Percentiles rank a stretch among this genome's conserved stretches.
These are phyloP conservation scores for Alternaria tenuissima DNA, from an alignment of 2,329 filamentous ascomycete genomes.

Conservation along the genomic window DNA sequence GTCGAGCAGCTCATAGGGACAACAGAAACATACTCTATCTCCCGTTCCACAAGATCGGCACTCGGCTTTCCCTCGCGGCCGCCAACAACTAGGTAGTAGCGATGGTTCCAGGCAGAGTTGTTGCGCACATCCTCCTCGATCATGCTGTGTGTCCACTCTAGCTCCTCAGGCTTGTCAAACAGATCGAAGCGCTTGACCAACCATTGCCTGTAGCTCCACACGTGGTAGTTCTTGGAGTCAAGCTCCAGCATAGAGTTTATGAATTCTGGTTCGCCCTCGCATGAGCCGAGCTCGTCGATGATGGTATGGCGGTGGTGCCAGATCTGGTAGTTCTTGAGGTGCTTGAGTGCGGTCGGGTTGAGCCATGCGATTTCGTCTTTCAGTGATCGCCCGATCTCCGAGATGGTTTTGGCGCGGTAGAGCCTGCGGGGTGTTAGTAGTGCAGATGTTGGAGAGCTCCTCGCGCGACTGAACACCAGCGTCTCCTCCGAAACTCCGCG, in stretches of 20 bases:
- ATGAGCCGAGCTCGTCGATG: constrained; percentile 66
- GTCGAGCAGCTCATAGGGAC: constrained; percentile 11
- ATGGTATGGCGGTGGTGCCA: constrained; percentile 74
- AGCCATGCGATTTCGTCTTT: constrained; percentile 83
- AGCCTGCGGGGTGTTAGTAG: constrained; percentile 61
- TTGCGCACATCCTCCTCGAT: constrained; percentile 86
- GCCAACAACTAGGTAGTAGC: constrained; percentile 90
- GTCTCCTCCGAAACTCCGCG: constrained; percentile 9
- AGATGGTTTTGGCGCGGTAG: constrained; percentile 83
- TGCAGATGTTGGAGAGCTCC: constrained; percentile 9
- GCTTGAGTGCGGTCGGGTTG: constrained; percentile 79
- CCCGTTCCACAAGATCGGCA: constrained; percentile 71
- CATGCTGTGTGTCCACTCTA: constrained; percentile 74
- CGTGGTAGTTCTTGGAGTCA: constrained; percentile 98
- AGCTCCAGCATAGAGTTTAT: constrained; percentile 80
- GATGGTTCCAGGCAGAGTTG: constrained; percentile 97
- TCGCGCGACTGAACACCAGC: neutral
- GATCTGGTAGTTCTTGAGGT: constrained; percentile 99
- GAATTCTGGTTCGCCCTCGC: constrained; percentile 75
- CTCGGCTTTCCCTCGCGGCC: constrained; percentile 54
- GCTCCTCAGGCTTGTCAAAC: constrained; percentile 66
- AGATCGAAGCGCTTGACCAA: constrained; percentile 70
- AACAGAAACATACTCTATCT: constrained; percentile 67
- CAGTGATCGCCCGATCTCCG: constrained; percentile 70
- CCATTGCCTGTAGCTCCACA: constrained; percentile 94